These are phyloP conservation scores for Nakazawaea molendinolei DNA, from an alignment of 805 yeast genomes.

Conservation along the genomic window DNA sequence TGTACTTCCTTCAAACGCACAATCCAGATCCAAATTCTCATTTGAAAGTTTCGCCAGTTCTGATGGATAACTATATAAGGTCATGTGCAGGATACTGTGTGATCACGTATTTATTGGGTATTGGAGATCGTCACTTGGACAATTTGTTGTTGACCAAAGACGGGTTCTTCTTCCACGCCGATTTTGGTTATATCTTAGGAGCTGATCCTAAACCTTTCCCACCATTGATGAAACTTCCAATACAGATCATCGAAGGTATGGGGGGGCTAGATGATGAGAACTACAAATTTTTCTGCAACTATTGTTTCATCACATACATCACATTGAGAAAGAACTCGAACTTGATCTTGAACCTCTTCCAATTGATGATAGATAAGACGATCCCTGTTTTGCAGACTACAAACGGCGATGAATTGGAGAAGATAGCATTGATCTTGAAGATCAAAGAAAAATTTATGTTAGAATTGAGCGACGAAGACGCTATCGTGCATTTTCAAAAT, in stretches of 20 bases:
- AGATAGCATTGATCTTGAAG: constrained; percentile 79
- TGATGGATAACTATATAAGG: constrained; percentile 90
- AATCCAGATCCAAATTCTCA: constrained; percentile 45
- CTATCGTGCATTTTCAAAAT: constrained; percentile 89
- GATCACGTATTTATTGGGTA: constrained; percentile 88
- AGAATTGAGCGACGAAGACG: constrained; percentile 93
- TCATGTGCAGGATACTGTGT: constrained; percentile 98
- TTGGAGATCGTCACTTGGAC: constrained; percentile 95
- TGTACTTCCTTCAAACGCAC: constrained; percentile 61
- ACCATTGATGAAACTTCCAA: constrained; percentile 95
- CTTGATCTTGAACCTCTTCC: constrained; percentile 82
- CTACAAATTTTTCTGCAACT: constrained; percentile 79
- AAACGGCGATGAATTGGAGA: constrained; percentile 47
- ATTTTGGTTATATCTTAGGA: constrained; percentile 93
- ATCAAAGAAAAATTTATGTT: constrained; percentile 92
- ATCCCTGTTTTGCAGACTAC: constrained; percentile 74
- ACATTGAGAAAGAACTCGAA: constrained; percentile 86
- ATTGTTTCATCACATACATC: constrained; percentile 91
- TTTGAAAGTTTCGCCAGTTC: constrained; percentile 49
- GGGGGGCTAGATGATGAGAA: constrained; percentile 88
- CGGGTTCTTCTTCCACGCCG: constrained; percentile 94
- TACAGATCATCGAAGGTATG: constrained; percentile 95
- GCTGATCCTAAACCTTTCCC: constrained; percentile 98
- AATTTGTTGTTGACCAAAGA: constrained; percentile 71
- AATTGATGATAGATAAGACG: constrained; percentile 87